Base-by-base conservation (phyloP, 257 asterid species). In the Thymus quinquecostatus region DNA sequence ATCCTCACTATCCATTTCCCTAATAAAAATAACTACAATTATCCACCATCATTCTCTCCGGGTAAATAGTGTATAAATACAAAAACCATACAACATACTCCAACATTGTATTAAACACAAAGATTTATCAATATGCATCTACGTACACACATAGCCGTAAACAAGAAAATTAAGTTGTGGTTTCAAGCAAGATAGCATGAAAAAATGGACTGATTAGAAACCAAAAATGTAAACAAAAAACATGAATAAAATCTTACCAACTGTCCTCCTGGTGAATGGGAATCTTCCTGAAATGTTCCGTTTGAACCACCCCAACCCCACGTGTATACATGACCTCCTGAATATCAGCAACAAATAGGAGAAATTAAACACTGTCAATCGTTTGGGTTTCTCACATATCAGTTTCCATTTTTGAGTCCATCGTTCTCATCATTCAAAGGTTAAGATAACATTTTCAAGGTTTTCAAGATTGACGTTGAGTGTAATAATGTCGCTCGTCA, bases 271-370 rank as follows among this genome's bases (percentile, higher is more conserved):
- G 99, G 95, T 79, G 99, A 95, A 70, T 80, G 89, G 64, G 96
- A 98, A 28, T 91, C 98, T 58, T 83, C 97, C 64, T 80, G 78
- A 78, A 95, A 95, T 45, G 99, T 85, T 70, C 96, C 99, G 71
- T 89, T 83, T 56, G 99, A 95, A 69, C 99, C 99, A 82, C 99
- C 97, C 99, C 99, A 88, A 55, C 99, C 99, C 99, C 99, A 95
- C 10, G 96, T 86, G 83, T 95, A 92, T 21, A 89, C 77, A 12
- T 75, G 73, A 76, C 89, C 96, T n/a, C 89, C 99, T 92, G 84
- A 1, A 79, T 49, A 61, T 51, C 73, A 74, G 41, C 57, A 75
- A 40, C 41, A 69, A 60, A 40, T 69, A 48, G 57, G 64, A 58
- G 68, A 70, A 61, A 8, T 29, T 72, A 73, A 68, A 32, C 55